phyloP scores from a whole-genome alignment of 2,329 filamentous ascomycete genomes.

The Aureobasidium leucospermi region DNA sequence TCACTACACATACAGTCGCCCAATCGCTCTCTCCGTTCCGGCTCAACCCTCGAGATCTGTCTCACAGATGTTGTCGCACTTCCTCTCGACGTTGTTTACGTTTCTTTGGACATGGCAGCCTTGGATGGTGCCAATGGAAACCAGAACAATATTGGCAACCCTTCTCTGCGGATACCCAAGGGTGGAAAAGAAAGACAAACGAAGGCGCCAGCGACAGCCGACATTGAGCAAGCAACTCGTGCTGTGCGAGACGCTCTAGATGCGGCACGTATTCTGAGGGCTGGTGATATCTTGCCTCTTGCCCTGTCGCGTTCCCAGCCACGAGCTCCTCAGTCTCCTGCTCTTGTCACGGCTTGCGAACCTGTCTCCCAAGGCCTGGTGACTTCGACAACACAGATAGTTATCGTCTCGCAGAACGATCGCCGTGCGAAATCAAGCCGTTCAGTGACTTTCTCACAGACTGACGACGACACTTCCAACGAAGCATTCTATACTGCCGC shows the following conservation, averaged over 20 bases:
- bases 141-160: slow-evolving; percentile 73
- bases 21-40: slow-evolving; percentile 55
- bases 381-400: slow-evolving; percentile 69
- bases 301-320: slow-evolving; percentile 77
- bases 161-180: slow-evolving; percentile 42
- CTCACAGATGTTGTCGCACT: slow-evolving; percentile 75
- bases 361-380: slow-evolving; percentile 85
- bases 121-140: slow-evolving; percentile 74
- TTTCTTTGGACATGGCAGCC: slow-evolving; percentile 74
- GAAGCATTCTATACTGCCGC: slow-evolving; percentile 91
- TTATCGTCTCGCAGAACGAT: slow-evolving; percentile 56
- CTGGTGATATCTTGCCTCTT: slow-evolving; percentile 74
- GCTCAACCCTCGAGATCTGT: slow-evolving; percentile 73
- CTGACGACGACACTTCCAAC: slow-evolving; percentile 70
- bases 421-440: slow-evolving; percentile 39
- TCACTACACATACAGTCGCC: slow-evolving; percentile 8
- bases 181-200: slow-evolving; percentile 1
- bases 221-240: background rate
- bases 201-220: background rate
- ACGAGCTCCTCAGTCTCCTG: slow-evolving; percentile 74
- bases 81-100: slow-evolving; percentile 75
- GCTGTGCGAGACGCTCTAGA: slow-evolving; percentile 6
- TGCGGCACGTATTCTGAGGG: slow-evolving; percentile 70
- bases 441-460: slow-evolving; percentile 39
- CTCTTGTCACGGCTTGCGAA: slow-evolving; percentile 86